Base-by-base conservation (phyloP, 495 filamentous ascomycete species). In the Penicillium roqueforti region DNA sequence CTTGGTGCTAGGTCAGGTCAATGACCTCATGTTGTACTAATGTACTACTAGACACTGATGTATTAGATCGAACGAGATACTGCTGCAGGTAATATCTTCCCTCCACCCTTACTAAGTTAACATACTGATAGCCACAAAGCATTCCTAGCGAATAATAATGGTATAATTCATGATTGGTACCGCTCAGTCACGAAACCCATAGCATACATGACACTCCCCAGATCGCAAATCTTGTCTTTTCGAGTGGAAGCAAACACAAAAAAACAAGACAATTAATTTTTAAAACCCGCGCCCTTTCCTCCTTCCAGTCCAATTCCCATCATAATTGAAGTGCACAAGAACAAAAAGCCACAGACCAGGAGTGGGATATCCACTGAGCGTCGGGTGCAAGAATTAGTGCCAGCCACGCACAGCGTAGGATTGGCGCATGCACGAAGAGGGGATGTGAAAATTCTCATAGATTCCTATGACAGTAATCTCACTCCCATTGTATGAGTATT, bases 361-460 rank as follows among this genome's bases (percentile, higher is more conserved):
- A n/a, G 38, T 20, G 46, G 45, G 14, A 34, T 51, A 25, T 25
- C 34, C 34, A 16, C 51, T 37, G 47, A 47, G 47, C 46, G 42
- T 18, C 51, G 31, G 34, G 39, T 19, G 19, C 26, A 56, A 57
- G 39, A 51, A 58, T 34, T 47, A 58, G 28, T 58, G 54, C 56
- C 51, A 54, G 52, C 48, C 44, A 62, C 62, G 62, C 44, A 54
- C 62, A 58, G 56, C 59, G 59, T 52, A 50, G 54, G 56, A 55
- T 47, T 52, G 44, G 51, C 46, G 56, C 56, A 65, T 65, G 57
- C 59, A 59, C 53, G 61, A 31, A 60, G 56, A 65, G 60, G 41
- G 54, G 52, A 56, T 55, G 46, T 50, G 55, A 47, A 57, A 51
- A 48, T 31, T 28, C 39, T 46, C 34, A 51, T 56, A 57, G 29